Conservation (phyloP, 2,329 filamentous ascomycete species). For the Colletotrichum cordylinicola region DNA sequence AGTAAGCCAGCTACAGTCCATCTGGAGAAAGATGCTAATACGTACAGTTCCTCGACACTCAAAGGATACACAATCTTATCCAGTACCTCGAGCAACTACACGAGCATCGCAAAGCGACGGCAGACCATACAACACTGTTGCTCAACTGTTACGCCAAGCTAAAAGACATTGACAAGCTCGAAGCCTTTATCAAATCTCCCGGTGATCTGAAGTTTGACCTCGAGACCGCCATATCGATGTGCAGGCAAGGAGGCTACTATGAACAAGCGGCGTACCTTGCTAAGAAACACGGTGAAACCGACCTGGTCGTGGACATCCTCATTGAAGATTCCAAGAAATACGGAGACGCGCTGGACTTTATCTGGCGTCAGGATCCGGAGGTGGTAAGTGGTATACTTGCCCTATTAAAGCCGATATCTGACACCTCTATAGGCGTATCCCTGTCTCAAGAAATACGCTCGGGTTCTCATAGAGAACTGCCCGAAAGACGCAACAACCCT, state of each 20-base stretch:
- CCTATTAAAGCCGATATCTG: constrained; percentile 26
- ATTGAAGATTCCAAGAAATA: constrained; percentile 96
- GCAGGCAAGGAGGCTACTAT: constrained; percentile 93
- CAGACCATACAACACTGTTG: constrained; percentile 92
- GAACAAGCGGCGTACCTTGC: constrained; percentile 97
- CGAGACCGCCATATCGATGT: constrained; percentile 97
- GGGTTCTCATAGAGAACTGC: constrained; percentile 87
- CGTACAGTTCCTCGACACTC: constrained; percentile 85
- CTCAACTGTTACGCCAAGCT: constrained; percentile 98
- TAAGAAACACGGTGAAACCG: constrained; percentile 90
- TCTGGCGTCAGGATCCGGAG: constrained; percentile 84
- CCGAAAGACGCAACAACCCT: constrained; percentile 81
- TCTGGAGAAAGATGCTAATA: constrained; percentile 29
- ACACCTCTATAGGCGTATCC: constrained; percentile 70
- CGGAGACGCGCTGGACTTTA: constrained; percentile 85
- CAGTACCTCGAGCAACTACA: constrained; percentile 97
- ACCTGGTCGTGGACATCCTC: constrained; percentile 92
- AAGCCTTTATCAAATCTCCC: constrained; percentile 95
- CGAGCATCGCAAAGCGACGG: constrained; percentile 89
- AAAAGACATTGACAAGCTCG: constrained; percentile 95
- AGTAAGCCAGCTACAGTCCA: constrained; percentile 44
- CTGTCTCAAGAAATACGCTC: constrained; percentile 93
- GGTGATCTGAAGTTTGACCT: constrained; percentile 95
- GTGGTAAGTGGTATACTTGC: constrained; percentile 55
- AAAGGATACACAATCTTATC: constrained; percentile 96